Conservation (phyloP, 2,329 filamentous ascomycete genomes). For the Nemania sp. region DNA sequence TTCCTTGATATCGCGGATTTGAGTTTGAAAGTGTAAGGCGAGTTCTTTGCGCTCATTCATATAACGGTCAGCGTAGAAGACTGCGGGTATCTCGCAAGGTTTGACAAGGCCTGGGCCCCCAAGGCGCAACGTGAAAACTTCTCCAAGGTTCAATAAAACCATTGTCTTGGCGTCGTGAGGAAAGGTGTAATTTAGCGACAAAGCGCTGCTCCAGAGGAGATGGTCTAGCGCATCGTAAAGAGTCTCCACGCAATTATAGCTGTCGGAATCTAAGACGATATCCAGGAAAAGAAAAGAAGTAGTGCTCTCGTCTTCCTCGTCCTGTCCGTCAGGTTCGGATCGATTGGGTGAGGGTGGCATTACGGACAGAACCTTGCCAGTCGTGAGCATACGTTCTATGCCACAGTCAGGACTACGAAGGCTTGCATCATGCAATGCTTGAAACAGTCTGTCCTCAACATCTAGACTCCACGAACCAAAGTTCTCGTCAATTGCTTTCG, state of each 20-base stretch:
- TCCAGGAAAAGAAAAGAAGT: constrained; percentile 49
- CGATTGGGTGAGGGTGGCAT: constrained; percentile 7
- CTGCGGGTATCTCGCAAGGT: constrained; percentile 54
- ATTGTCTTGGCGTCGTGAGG: constrained; percentile 48
- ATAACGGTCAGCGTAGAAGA: constrained; percentile 61
- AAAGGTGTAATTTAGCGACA: constrained; percentile 43
- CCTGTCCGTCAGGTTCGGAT: constrained; percentile 35
- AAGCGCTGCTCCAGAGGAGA: constrained; percentile 52
- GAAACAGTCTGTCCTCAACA: constrained; percentile 51
- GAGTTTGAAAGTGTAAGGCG: constrained; percentile 50
- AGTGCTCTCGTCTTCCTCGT: constrained; percentile 32
- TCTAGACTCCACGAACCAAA: constrained; percentile 46
- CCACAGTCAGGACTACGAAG: constrained; percentile 28
- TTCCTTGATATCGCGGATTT: constrained; percentile 35
- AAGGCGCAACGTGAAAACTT: constrained; percentile 56
- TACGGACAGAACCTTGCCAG: constrained; percentile 31
- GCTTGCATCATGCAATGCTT: constrained; percentile 32
- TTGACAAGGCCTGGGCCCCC: constrained; percentile 48
- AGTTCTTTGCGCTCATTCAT: constrained; percentile 50
- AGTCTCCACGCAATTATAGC: constrained; percentile 47
- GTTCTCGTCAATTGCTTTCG: constrained; percentile 41
- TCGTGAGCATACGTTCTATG: constrained; percentile 32
- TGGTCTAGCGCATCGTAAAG: constrained; percentile 55
- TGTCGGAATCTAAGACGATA: constrained; percentile 43
- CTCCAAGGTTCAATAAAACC: constrained; percentile 51